Conservation (phyloP, 345 rosid species). For the Populus davidiana region DNA sequence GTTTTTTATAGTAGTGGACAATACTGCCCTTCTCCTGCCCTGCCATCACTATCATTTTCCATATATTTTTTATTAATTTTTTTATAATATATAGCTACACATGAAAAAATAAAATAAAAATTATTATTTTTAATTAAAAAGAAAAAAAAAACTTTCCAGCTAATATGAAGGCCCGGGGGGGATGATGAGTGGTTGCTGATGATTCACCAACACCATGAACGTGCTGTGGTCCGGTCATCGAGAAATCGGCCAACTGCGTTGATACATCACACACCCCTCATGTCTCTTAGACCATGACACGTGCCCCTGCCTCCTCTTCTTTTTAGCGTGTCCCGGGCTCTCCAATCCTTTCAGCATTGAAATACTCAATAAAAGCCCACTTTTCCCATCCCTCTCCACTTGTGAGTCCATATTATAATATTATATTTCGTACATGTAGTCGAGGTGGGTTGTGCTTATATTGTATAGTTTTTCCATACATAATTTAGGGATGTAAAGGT, state of each 20-base stretch:
- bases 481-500: neutral
- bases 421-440: neutral
- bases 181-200: neutral
- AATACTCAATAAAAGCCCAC: slow-evolving; percentile 12
- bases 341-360: slow-evolving; percentile 19
- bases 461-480: neutral
- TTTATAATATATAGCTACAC: too few relatives aligned
- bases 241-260: slow-evolving; percentile 31
- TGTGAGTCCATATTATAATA: too few relatives aligned
- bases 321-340: slow-evolving; percentile 36
- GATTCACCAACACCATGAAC: slow-evolving; percentile 18
- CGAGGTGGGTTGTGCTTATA: neutral
- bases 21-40: too few relatives aligned
- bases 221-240: slow-evolving; percentile 33
- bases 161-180: too few relatives aligned
- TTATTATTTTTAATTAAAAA: too few relatives aligned
- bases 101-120: too few relatives aligned
- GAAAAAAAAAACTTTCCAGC: too few relatives aligned
- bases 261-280: slow-evolving; percentile 7
- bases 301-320: slow-evolving; percentile 37
- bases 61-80: too few relatives aligned
- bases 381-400: slow-evolving; percentile 1
- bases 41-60: too few relatives aligned
- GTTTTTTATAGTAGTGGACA: too few relatives aligned
- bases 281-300: slow-evolving; percentile 34